Conservation (phyloP, 164 flowering plant genomes). For the Brasenia schreberi region DNA sequence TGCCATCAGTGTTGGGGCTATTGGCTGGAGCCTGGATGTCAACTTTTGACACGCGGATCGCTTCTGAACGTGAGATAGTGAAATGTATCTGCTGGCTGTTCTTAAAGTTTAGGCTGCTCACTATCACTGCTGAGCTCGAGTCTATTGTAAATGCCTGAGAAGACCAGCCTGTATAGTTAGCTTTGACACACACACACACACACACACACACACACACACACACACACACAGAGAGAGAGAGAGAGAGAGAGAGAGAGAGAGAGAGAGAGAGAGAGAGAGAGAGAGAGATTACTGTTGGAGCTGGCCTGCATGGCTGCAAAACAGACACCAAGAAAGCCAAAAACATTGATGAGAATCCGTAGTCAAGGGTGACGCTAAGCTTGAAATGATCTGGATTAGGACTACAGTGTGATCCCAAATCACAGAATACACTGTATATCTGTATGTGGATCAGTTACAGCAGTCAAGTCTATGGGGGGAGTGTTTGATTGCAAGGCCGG, state of each 20-base stretch:
- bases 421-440: no score
- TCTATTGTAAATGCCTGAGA: slow-evolving; percentile 85
- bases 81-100: slow-evolving; percentile 95
- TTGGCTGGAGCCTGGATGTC: neutral
- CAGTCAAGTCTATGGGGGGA: no score
- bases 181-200: neutral
- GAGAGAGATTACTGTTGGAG: slow-evolving; percentile 65
- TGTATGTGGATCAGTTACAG: no score
- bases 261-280: neutral
- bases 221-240: no score
- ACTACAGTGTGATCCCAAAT: no score
- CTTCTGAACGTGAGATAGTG: slow-evolving; percentile 35
- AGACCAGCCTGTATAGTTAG: neutral
- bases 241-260: neutral
- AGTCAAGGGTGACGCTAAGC: neutral
- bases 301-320: slow-evolving; percentile 73
- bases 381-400: no score
- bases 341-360: neutral
- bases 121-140: slow-evolving; percentile 51
- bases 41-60: slow-evolving; percentile 33
- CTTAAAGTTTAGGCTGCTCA: slow-evolving; percentile 58
- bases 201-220: no score
- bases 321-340: slow-evolving; percentile 3
- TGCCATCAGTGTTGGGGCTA: slow-evolving; percentile 8
- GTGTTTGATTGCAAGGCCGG: no score